Percentiles rank a stretch among this genome's conserved stretches.
Evolutionary conservation across 192 early-diverging fungal genomes (phyloP).

Genomic region (Mortierella hygrophila): DNA sequence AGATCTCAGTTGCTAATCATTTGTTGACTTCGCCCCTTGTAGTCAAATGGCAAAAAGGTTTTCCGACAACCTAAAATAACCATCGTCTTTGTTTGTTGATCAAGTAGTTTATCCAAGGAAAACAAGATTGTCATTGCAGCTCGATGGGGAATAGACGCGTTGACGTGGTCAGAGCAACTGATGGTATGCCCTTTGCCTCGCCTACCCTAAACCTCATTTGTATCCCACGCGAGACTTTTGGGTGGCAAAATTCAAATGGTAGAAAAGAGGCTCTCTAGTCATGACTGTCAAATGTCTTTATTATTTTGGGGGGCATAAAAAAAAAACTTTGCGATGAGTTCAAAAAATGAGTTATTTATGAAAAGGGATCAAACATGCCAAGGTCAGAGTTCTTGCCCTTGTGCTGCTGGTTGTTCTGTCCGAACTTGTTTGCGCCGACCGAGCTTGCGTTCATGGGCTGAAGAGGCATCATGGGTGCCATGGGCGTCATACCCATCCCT

Average conservation of each 20-base stretch:
- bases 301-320: background rate
- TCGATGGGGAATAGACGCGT: background rate
- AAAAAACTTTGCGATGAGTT: background rate
- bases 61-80: background rate
- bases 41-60: background rate
- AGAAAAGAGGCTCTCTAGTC: background rate
- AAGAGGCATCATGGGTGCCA: constrained; percentile 43
- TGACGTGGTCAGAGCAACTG: background rate
- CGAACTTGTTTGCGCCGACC: constrained; percentile 13
- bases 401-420: constrained; percentile 19
- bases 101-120: background rate
- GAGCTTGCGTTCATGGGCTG: constrained; percentile 31
- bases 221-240: too few species aligned
- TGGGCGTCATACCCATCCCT: constrained; percentile 32
- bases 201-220: background rate
- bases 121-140: background rate
- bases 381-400: constrained; percentile 54
- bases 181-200: background rate
- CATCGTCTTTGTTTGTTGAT: background rate
- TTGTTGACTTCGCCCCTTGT: background rate
- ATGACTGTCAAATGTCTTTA: background rate
- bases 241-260: too few species aligned
- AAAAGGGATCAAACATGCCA: constrained; percentile 56
- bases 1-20: background rate
- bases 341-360: constrained; percentile 15